Conservation (phyloP, 257 asterid species). For the Vinca minor region DNA sequence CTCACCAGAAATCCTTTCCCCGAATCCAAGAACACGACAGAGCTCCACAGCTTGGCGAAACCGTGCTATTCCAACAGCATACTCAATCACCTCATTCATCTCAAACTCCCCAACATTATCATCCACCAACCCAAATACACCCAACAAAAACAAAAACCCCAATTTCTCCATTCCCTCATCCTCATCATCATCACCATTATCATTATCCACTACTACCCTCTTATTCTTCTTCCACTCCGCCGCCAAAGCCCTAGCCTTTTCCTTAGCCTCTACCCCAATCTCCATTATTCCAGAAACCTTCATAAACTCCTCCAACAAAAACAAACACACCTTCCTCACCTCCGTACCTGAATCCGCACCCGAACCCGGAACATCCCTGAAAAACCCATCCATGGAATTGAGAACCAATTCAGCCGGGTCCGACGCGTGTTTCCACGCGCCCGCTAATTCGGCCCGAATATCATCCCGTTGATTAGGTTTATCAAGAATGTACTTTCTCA, state of each 20-base stretch:
- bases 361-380: constrained; percentile 13
- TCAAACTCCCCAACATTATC: constrained; percentile 32
- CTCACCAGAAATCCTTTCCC: constrained; percentile 43
- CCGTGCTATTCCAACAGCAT: constrained; percentile 35
- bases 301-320: constrained; percentile 51
- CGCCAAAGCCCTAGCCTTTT: constrained; percentile 31
- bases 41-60: constrained; percentile 44
- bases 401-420: constrained; percentile 46
- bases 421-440: constrained; percentile 50
- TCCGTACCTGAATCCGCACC: constrained; percentile 5
- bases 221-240: constrained; percentile 12
- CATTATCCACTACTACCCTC: neutral
- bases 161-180: constrained; percentile 37
- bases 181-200: constrained; percentile 15
- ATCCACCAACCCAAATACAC: constrained; percentile 34
- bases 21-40: constrained; percentile 38
- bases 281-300: constrained; percentile 34
- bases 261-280: constrained; percentile 30
- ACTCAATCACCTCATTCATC: constrained; percentile 35
- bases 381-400: constrained; percentile 43
- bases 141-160: constrained; percentile 50
- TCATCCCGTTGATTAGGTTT: constrained; percentile 42
- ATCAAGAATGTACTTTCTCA: constrained; percentile 36
- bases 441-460: constrained; percentile 41
- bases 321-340: constrained; percentile 38